Conservation (phyloP, 2,329 filamentous ascomycete species). For the Sporothrix dimorphospora region DNA sequence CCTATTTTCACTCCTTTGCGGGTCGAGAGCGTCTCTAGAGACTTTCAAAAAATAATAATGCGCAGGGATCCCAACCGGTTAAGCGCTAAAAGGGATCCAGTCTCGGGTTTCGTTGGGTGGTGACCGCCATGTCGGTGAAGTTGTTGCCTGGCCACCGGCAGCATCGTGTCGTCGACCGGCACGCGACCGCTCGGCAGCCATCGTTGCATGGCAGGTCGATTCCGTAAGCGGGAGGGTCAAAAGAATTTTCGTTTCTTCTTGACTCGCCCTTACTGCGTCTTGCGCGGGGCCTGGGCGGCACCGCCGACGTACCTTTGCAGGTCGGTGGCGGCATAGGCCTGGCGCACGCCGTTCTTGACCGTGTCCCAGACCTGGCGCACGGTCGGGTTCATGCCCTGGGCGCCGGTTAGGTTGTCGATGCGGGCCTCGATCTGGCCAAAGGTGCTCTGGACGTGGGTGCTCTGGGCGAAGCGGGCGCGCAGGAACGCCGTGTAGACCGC, state of each 20-base stretch:
- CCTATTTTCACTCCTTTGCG: neutral
- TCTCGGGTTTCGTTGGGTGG: neutral
- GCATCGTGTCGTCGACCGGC: too few relatives aligned
- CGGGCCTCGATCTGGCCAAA: constrained; percentile 73
- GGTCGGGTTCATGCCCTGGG: constrained; percentile 82
- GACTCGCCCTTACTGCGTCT: constrained; percentile 56
- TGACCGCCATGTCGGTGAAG: neutral
- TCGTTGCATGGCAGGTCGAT: too few relatives aligned
- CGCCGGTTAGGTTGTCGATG: constrained; percentile 79
- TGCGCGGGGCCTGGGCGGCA: constrained; percentile 59
- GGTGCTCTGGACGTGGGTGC: constrained; percentile 85
- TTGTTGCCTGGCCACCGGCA: neutral
- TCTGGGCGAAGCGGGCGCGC: constrained; percentile 86
- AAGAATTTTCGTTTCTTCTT: too few relatives aligned
- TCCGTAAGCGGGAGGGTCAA: too few relatives aligned
- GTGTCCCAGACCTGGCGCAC: constrained; percentile 79
- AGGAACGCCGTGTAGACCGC: constrained; percentile 88
- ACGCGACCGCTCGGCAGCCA: too few relatives aligned
- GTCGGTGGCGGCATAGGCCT: constrained; percentile 81
- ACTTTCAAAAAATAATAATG: neutral
- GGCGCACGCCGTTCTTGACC: constrained; percentile 71
- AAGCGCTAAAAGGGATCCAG: neutral
- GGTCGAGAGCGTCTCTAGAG: neutral
- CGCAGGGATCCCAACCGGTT: too few relatives aligned
- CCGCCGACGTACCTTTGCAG: constrained; percentile 70